Evolutionary conservation across 2,329 filamentous ascomycete species (phyloP).

Genomic region (Cladophialophora yegresii): DNA sequence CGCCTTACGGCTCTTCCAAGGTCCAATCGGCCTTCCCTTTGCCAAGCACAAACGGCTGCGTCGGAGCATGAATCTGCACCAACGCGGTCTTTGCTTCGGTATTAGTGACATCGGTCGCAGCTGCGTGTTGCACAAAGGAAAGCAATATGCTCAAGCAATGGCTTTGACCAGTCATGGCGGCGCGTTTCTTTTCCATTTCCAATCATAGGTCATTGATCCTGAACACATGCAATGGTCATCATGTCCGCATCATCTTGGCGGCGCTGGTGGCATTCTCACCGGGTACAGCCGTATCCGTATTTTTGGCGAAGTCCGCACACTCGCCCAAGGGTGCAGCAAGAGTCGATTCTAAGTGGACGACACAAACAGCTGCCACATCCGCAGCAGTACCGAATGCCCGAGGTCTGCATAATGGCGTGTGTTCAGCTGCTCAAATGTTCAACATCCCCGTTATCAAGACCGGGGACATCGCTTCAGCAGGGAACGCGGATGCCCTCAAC

Average conservation of each 20-base stretch:
- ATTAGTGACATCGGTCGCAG: not conserved
- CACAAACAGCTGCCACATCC: conserved; percentile 63
- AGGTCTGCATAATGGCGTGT: not conserved
- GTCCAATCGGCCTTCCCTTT: not conserved
- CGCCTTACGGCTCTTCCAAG: too few relatives aligned
- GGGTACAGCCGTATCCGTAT: not conserved
- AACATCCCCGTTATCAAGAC: conserved; percentile 16
- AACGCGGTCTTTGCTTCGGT: not conserved
- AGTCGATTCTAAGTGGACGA: conserved; percentile 61
- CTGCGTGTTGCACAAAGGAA: not conserved
- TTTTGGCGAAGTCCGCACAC: not conserved
- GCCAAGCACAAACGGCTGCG: too few relatives aligned
- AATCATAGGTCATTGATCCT: not conserved
- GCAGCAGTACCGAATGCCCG: conserved; percentile 54
- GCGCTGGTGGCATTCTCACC: not conserved
- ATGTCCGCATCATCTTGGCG: not conserved
- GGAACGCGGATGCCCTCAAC: conserved; percentile 47
- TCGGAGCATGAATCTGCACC: not conserved
- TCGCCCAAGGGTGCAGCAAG: not conserved
- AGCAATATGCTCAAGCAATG: not conserved
- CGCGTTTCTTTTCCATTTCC: not conserved
- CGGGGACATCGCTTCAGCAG: conserved; percentile 42
- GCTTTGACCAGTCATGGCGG: not conserved
- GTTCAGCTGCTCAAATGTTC: conserved; percentile 13
- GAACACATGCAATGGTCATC: not conserved